Base-by-base conservation (phyloP, 768 basidiomycete genomes). In the Leucocoprinus leucothites region DNA sequence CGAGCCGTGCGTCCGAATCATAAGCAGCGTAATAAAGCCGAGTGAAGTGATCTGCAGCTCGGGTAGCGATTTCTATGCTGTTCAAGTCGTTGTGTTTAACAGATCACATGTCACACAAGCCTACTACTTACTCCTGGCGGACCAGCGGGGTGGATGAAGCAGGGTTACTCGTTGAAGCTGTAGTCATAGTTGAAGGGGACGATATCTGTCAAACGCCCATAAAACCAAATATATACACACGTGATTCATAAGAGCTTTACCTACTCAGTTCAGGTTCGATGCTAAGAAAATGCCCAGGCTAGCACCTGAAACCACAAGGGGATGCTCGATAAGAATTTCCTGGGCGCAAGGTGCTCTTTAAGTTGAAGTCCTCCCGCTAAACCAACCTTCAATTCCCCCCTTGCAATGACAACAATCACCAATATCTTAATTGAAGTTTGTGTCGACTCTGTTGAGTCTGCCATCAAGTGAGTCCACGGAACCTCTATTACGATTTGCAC, bases 1-100 rank as follows among this genome's bases (percentile, higher is more conserved):
- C 80, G 21, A 83, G 78, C 40, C 91, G 85, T n/a, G 85, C 83
- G 51, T 81, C 69, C 3, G 90, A 89, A 71, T 94, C 91, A 70
- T 92, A 92, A 0, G 89, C 81, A 38, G 81, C 73, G 67, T 94
- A 94, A 67, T 89, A 94, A 28, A 93, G 77, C 57, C 86, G 85
- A 44, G 86, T 86, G 67, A 94, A 94, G 60, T 85, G 79, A 63
- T 91, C 88, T 41, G 91, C 91, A 14, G 91, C 90, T 43, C 89
- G 77, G 18, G 88, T 89, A 38, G 89, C 87, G 60, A 93, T 89
- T 69, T 91, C 89, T 67, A 93, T 86, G 63, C 91, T 94, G 67
- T 58, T 52, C 41, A 47, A 28, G 36, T 8, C n/a, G 19, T 43
- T 28, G 22, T 5, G 6, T 9, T 40, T 4, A 53, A 26, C 7